Conservation (phyloP, 495 filamentous ascomycete genomes). For the Geoglossum glabrum region DNA sequence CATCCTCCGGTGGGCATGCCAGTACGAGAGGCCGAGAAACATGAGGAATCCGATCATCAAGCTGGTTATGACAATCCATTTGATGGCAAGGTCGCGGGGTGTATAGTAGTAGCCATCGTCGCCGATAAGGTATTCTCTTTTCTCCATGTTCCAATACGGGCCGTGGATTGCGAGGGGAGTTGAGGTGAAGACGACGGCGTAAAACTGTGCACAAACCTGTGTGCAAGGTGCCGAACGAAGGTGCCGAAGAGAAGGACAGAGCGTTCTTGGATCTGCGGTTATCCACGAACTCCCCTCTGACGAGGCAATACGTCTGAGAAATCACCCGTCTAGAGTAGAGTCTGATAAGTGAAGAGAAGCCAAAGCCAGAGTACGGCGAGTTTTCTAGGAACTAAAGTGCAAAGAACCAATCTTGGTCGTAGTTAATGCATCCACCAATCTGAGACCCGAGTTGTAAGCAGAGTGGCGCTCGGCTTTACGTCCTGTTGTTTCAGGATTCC, state of each 20-base stretch:
- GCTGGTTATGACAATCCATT: conserved; percentile 43
- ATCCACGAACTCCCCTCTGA: neutral
- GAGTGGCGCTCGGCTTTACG: neutral
- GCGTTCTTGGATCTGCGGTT: neutral
- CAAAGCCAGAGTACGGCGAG: neutral
- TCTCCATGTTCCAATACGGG: neutral
- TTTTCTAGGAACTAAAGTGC: neutral
- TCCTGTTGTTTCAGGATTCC: neutral
- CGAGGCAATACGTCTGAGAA: too few species aligned
- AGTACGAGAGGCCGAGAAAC: conserved; percentile 36
- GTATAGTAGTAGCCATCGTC: neutral
- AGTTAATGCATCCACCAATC: neutral
- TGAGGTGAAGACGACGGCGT: neutral
- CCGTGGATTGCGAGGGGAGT: neutral
- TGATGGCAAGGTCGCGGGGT: conserved; percentile 39
- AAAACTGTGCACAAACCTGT: neutral
- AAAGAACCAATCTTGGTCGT: neutral
- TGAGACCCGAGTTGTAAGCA: neutral
- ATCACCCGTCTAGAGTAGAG: too few species aligned
- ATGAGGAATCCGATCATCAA: conserved; percentile 30
- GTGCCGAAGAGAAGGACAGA: neutral
- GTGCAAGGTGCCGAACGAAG: neutral
- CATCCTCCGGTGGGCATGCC: conserved; percentile 45
- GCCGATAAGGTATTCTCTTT: neutral
- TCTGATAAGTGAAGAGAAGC: neutral